Evolutionary conservation across 23 red algal genomes (phyloP), one percentile per base, ranked within the genome.

Genomic region (Porphyridium purpureum): DNA sequence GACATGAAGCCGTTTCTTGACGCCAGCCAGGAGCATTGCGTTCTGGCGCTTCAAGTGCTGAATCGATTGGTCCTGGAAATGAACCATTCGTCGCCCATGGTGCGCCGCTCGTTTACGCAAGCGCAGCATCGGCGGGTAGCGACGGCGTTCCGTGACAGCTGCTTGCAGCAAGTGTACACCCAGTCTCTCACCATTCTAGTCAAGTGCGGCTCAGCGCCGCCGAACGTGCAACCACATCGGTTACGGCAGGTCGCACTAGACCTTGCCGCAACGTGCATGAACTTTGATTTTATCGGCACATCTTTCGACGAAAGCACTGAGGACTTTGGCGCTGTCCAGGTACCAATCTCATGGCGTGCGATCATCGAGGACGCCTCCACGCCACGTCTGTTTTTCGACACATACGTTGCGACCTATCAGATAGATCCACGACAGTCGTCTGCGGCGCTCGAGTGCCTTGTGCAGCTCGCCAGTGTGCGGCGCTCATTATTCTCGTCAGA

Each of bases 241-340:
- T 28, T 85, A 4, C 29, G 80, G 14, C 24, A 41, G 0, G 56
- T 38, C 60, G 57, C 64, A 0, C 56, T 85, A 14, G 36, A 74
- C 19, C 58, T 85, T 50, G 68, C 80, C 20, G 59, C 49, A 15
- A 42, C 57, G 2, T 73, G 67, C 35, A 31, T 85, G 24, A 69
- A 62, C 6, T 85, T 74, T 42, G 80, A 85, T 62, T 85, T 85
- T 75, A 54, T 85, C 11, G 80, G 80, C 49, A 68, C 57, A 47
- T 74, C 67, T 23, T 35, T 85, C 9, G 80, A 85, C 32, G 80
- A 85, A 21, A 69, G 57, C 21, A 72, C 35, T 21, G 80, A 85
- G 52, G 80, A 85, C 47, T 65, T 85, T 42, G 80, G 80, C 7
- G 74, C 80, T 11, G 35, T 85, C 29, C 80, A 85, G 54, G 57